A percentile compares a stretch with the other conserved stretches of the same genome.
phyloP scores from a whole-genome alignment of 2,329 filamentous ascomycete genomes.

The Calonectria multiphialidica region DNA sequence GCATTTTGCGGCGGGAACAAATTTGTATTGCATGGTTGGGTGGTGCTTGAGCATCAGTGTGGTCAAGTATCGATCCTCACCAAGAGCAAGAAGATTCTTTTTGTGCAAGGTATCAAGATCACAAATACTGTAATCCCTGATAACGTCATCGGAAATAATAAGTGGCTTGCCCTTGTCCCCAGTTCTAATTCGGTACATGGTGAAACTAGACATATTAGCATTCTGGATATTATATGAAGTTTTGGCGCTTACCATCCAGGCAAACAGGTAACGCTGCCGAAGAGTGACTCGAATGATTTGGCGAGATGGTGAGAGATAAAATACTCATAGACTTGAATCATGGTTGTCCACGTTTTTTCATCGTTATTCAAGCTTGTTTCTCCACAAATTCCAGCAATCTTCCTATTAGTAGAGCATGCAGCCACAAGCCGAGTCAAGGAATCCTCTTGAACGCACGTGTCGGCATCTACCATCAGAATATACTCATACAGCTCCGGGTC shows the following conservation, averaged over 20 bases:
- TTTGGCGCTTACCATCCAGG: slow-evolving; percentile 87
- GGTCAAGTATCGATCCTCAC: slow-evolving; percentile 96
- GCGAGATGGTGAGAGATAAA: slow-evolving; percentile 97
- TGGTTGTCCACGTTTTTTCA: slow-evolving; percentile 96
- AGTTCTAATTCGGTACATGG: slow-evolving; percentile 97
- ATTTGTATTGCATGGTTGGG: slow-evolving; percentile 95
- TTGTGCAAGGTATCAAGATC: slow-evolving; percentile 94
- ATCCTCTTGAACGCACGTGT: slow-evolving; percentile 93
- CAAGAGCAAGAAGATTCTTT: slow-evolving; percentile 94
- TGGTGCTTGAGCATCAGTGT: slow-evolving; percentile 99
- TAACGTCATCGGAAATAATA: slow-evolving; percentile 90
- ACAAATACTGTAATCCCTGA: slow-evolving; percentile 88
- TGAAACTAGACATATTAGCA: slow-evolving; percentile 78
- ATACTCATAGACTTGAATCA: slow-evolving; percentile 99
- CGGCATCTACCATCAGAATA: slow-evolving; percentile 95
- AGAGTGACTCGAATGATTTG: slow-evolving; percentile 97
- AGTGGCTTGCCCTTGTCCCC: slow-evolving; percentile 94
- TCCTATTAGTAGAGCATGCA: slow-evolving; percentile 91
- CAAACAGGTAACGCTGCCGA: slow-evolving; percentile 98
- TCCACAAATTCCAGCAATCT: slow-evolving; percentile 97
- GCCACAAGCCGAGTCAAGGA: slow-evolving; percentile 92
- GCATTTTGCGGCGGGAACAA: slow-evolving; percentile 91
- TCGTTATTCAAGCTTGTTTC: slow-evolving; percentile 97
- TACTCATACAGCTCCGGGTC: slow-evolving; percentile 98
- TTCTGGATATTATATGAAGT: not conserved